phyloP scores from a whole-genome alignment of 768 basidiomycete species.

The Lactifluus volemus region DNA sequence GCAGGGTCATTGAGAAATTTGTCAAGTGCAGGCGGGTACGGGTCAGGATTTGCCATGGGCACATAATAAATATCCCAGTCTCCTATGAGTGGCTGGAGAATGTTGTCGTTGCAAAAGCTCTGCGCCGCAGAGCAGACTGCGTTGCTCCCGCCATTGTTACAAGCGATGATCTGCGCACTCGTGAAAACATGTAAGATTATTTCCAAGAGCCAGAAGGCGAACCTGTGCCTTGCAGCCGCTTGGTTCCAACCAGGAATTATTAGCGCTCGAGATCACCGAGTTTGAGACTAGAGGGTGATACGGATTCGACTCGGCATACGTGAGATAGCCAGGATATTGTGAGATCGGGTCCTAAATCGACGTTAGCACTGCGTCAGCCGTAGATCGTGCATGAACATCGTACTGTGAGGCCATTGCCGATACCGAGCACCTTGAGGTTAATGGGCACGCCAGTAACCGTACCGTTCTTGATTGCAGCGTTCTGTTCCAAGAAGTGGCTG shows the following conservation, averaged over 20 bases:
- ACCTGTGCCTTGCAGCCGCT: conserved; percentile 47
- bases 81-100: conserved; percentile 28
- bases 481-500: conserved; percentile 49
- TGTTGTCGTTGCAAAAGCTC: conserved; percentile 46
- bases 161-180: conserved; percentile 37
- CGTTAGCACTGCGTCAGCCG: background rate
- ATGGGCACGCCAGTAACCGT: conserved; percentile 37
- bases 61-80: conserved; percentile 51
- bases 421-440: conserved; percentile 54
- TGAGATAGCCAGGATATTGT: conserved; percentile 52
- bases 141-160: conserved; percentile 41
- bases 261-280: conserved; percentile 35
- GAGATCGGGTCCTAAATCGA: conserved; percentile 28
- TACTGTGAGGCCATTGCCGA: conserved; percentile 50
- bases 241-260: conserved; percentile 33
- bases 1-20: conserved; percentile 26
- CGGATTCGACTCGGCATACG: conserved; percentile 46
- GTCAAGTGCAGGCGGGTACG: conserved; percentile 40
- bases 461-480: conserved; percentile 44
- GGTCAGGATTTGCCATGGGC: conserved; percentile 33
- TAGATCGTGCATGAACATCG: conserved; percentile 5
- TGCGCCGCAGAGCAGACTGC: conserved; percentile 49
- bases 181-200: background rate
- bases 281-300: conserved; percentile 44
- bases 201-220: background rate